Evolutionary conservation across 78 protist genomes (phyloP), one percentile per base, ranked within the genome.

Genomic region (Speleostelium caveatum): DNA sequence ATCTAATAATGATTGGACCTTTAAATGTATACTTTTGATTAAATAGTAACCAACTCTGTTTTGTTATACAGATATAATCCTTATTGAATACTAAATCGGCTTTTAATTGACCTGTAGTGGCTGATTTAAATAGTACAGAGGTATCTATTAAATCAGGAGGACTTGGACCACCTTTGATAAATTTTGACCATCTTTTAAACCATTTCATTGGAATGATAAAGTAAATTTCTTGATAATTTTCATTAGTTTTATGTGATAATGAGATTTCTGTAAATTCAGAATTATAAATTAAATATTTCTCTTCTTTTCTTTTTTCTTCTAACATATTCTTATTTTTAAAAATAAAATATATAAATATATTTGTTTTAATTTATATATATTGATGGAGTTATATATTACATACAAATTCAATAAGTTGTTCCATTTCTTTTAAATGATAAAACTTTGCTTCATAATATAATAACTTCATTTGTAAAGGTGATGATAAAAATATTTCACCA

Each of bases 1-100:
- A 26, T 59, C 90, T 53, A 12, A 69, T 42, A 12, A 83, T 36
- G 1, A 83, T 83, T 28, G 90, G 90, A 26, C 90, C 90, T 14
- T 49, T 58, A 21, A 32, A 33, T 38, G 42, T 73, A 69, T 83
- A 83, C 5, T 26, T 22, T 59, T 59, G 51, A 5, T 68, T 62
- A 0, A 83, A 38, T 51, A 72, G 21, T 41, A 83, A 32, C 72
- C 76, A 83, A 7, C 63, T 69, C n/a, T 53, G 63, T 69, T 83
- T 83, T 0, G 76, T 24, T 2, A 83, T 45, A 83, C 90, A 83
- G 4, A 83, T 33, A 35, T 83, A 83, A 42, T 83, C 78, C 3
- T 6, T 10, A 33, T 66, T 35, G 17, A 55, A 45, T 32, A 6
- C 42, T 21, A 78, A 28, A 38, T 30, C 36, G 16, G 55, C 68